Evolutionary conservation across 2,329 filamentous ascomycete species (phyloP), one percentile per base, ranked within the genome.

Genomic region (Phialophora expanda): DNA sequence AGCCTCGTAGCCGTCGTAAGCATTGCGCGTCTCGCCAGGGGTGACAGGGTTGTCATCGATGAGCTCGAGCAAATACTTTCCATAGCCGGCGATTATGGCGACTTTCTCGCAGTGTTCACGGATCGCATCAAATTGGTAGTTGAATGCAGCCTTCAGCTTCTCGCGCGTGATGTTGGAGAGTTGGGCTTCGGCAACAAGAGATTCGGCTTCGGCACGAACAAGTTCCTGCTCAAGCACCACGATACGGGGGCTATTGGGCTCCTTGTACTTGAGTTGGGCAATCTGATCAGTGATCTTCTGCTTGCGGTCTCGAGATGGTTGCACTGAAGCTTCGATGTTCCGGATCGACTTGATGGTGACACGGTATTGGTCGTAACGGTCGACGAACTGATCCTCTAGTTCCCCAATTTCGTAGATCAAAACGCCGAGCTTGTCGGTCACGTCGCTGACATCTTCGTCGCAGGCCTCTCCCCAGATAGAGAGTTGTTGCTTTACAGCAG

Each of bases 231-330:
- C 95, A 62, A 99, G 89, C 48, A 99, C 93, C 65, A 97, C 93
- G 73, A 99, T 97, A 82, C 93, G 95, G 70, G 94, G 93, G 41
- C 93, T 97, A 83, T 96, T 97, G 73, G 95, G 95, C 80, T 99
- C 95, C 84, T 99, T 99, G 88, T 98, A 99, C 82, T 99, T 99
- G 75, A 99, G 87, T 80, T 98, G 94, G 58, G 95, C 94, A 74
- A 99, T 99, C 78, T 98, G 92, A 78, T 99, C 95, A 74, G 92
- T 97, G 76, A 99, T 98, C 83, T 98, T 99, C 80, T 98, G 94
- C 84, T 99, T 99, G 95, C 95, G 91, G 81, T 99, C 95, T 82
- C 95, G 88, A 84, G 93, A 97, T 64, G 95, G 95, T 82, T 99
- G 95, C 58, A 99, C 95, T 24, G 94, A 98, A 66, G 94, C 93